Evolutionary conservation across 2,329 filamentous ascomycete species (phyloP), one percentile per base, ranked within the genome.

Genomic region (Atkinsonella texensis): DNA sequence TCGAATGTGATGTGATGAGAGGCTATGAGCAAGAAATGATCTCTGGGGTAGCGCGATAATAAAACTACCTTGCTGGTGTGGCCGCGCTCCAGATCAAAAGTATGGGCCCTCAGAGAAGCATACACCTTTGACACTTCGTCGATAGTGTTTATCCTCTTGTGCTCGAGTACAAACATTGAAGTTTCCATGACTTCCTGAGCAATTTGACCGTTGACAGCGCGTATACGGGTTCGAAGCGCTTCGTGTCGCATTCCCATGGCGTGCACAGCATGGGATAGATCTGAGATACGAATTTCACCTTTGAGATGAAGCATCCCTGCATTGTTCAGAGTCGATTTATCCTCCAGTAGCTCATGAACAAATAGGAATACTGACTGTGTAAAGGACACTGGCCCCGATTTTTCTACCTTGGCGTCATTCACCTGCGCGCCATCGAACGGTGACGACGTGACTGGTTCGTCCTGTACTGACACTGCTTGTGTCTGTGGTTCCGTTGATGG

Each of bases 191-290:
- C 45, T 4, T 32, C 32, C 32, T 35, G 39, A 4, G 42, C 17
- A 6, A 46, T 10, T 8, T 39, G 15, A 7, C 38, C 45, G 4
- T 58, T 50, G 12, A 52, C 43, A 2, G 8, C 11, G 23, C 57
- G 49, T 17, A 46, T 46, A 39, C 60, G 56, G 50, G 65, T 70
- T 2, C 67, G 61, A 1, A 70, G 57, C 7, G 62, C 35, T 45
- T 70, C 66, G 52, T 71, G 69, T 9, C 59, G 54, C 3, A 51
- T 33, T 1, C 56, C 57, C 2, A 70, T 59, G 8, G 41, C 13
- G 1, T 60, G 51, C 12, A 74, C 54, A 0, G 73, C 70, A 23
- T 55, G 54, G 6, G 58, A 56, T 11, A 74, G 55, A 4, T 45
- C 23, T 8, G 43, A 10, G 12, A 45, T 15, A 12, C 23, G 43